Evolutionary conservation across 352 stramenopile genomes (phyloP), one percentile per base, ranked within the genome.

Genomic region (Phytophthora hibernalis): DNA sequence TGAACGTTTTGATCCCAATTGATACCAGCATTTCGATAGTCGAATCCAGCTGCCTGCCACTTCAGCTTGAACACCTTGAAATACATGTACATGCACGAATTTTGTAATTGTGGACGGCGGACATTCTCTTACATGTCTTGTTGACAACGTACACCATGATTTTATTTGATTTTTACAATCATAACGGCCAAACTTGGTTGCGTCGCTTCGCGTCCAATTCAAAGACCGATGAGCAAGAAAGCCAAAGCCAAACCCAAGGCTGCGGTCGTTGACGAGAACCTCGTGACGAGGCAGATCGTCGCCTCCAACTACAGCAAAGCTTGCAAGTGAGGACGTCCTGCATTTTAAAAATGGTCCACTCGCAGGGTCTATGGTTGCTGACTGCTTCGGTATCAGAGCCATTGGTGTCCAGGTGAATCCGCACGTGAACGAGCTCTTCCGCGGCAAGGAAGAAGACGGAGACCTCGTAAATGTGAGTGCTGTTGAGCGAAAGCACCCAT

Each of bases 251-350:
- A 85, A 55, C 71, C 68, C 20, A 90, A 89, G 67, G 69, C 80
- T 3, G 72, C 68, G 0, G 79, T 80, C 16, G 80, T 77, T 31
- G 82, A 90, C 18, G 86, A 92, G 72, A 90, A 87, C 53, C 67
- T 61, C 24, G 84, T 94, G 26, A 91, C 83, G 38, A 66, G 84
- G 11, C 66, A 80, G 47, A 92, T 89, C 54, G 70, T 91, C 21
- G 50, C 84, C 7, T 45, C 64, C 24, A 92, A 91, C 68, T 94
- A 92, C 54, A 69, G 72, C 68, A 94, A 94, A 66, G 74, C 89
- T 13, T 94, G 86, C 80, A 90, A 89, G 81, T 94, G 30, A 21
- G 52, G 53, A 2, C 6, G n/a, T 2, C 7, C 6, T 31, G n/a
- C 1, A 20, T 2, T 45, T 49, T 45, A 3, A 12, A 45, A 26